These are phyloP conservation scores for Penicillium ochrochloron DNA, from an alignment of 495 filamentous ascomycete genomes.

Conservation along the genomic window DNA sequence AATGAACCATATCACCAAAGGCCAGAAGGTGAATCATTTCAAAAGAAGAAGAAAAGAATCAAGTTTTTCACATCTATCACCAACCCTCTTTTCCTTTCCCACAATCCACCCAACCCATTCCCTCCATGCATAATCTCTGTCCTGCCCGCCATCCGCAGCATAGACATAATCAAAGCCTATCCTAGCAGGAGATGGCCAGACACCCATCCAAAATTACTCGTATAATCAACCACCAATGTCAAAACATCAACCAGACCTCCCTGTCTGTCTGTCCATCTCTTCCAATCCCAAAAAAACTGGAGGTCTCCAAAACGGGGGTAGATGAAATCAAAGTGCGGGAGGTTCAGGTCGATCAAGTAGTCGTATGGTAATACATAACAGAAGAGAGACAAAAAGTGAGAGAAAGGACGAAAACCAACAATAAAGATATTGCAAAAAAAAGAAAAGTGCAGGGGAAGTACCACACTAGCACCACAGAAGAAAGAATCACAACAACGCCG, in stretches of 20 bases:
- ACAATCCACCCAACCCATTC: background rate
- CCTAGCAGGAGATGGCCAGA: background rate
- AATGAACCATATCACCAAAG: background rate
- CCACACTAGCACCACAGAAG: conserved; percentile 16
- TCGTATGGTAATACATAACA: conserved; percentile 42
- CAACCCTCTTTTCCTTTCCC: background rate
- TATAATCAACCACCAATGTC: background rate
- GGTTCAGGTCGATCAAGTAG: conserved; percentile 51
- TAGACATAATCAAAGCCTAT: background rate
- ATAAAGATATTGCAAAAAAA: conserved; percentile 16
- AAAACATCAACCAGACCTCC: background rate
- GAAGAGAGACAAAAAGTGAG: conserved; percentile 16
- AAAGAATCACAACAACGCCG: conserved; percentile 34
- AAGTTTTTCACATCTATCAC: conserved; percentile 15
- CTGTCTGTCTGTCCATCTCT: background rate
- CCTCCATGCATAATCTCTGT: background rate
- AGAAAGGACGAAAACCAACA: conserved; percentile 20
- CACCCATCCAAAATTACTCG: conserved; percentile 8
- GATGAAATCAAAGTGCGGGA: conserved; percentile 49
- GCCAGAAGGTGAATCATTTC: background rate
- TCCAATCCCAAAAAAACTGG: background rate
- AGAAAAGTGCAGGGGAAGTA: conserved; percentile 13
- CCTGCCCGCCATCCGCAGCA: background rate
- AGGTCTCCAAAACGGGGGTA: conserved; percentile 21
- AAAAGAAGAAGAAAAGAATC: background rate